These are phyloP conservation scores for Sporodiniella umbellata DNA, from an alignment of 371 early-diverging fungal genomes.

Conservation along the genomic window DNA sequence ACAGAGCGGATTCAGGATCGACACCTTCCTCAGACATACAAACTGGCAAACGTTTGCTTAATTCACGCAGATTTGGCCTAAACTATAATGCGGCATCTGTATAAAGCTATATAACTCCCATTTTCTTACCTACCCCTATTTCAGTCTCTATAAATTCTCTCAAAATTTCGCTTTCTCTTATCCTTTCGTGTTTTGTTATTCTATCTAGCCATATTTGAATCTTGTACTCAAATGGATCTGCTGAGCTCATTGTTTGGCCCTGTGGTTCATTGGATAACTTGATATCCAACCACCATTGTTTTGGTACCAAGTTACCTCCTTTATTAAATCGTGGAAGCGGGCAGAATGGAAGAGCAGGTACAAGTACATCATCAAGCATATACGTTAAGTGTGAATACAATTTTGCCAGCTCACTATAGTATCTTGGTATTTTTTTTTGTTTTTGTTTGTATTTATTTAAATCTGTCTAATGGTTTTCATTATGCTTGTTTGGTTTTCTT, in stretches of 20 bases:
- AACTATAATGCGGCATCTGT: slow-evolving; percentile 8
- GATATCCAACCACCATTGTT: slow-evolving; percentile 37
- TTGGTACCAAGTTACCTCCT: slow-evolving; percentile 22
- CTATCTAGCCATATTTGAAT: slow-evolving; percentile 41
- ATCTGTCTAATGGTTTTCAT: slow-evolving; percentile 19
- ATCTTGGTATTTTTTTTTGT: slow-evolving; percentile 40
- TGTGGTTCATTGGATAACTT: slow-evolving; percentile 6
- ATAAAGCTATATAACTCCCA: neutral
- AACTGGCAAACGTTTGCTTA: slow-evolving; percentile 10
- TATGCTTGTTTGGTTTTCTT: neutral
- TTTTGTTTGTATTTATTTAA: slow-evolving; percentile 39
- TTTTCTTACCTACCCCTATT: slow-evolving; percentile 37
- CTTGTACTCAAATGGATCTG: slow-evolving; percentile 14
- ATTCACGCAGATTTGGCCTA: slow-evolving; percentile 13
- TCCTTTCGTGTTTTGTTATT: slow-evolving; percentile 29
- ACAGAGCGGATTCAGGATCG: slow-evolving; percentile 29
- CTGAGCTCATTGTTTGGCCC: neutral
- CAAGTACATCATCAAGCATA: slow-evolving; percentile 34
- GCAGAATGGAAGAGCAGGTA: slow-evolving; percentile 37
- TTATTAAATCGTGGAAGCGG: slow-evolving; percentile 33
- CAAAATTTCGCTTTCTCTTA: slow-evolving; percentile 33
- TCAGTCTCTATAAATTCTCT: slow-evolving; percentile 49
- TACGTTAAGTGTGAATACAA: slow-evolving; percentile 23
- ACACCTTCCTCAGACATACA: slow-evolving; percentile 24
- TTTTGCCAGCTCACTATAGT: slow-evolving; percentile 39